These are phyloP conservation scores for Fragilaria crotonensis DNA, from an alignment of 108 stramenopile species.

Conservation along the genomic window DNA sequence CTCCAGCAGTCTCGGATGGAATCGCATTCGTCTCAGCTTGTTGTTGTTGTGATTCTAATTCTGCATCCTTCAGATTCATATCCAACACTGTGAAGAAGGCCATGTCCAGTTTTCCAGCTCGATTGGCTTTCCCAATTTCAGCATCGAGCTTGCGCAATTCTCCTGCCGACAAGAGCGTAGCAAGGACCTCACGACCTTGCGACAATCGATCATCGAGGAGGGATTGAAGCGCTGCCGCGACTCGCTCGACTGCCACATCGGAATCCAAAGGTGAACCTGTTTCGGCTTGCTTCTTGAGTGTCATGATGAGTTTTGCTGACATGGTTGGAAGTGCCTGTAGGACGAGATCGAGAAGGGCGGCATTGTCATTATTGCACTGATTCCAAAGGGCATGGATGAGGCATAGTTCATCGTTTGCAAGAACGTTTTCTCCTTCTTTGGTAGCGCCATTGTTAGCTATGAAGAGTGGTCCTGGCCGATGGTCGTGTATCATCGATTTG, in stretches of 20 bases:
- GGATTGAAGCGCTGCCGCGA: conserved; percentile 38
- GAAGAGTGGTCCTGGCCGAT: too few species aligned
- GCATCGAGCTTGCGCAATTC: conserved; percentile 79
- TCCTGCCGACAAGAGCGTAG: conserved; percentile 51
- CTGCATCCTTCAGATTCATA: conserved; percentile 72
- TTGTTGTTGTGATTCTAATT: conserved; percentile 17
- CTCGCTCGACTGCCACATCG: neutral
- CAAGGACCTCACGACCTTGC: conserved; percentile 45
- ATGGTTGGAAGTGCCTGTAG: conserved; percentile 24
- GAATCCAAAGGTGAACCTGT: neutral
- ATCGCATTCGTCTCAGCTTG: conserved; percentile 19
- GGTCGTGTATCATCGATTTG: too few species aligned
- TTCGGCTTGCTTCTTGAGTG: conserved; percentile 17
- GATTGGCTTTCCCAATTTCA: conserved; percentile 65
- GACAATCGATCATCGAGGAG: conserved; percentile 48
- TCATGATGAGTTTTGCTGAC: conserved; percentile 30
- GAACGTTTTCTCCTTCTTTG: too few species aligned
- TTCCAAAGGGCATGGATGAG: conserved; percentile 10
- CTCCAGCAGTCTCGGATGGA: conserved; percentile 10
- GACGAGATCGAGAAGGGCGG: conserved; percentile 12
- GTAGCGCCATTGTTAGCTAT: too few species aligned
- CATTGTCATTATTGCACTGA: conserved; percentile 2
- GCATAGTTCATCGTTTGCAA: conserved; percentile 19
- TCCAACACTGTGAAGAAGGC: conserved; percentile 75
- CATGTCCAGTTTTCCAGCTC: conserved; percentile 67